Evolutionary conservation across 768 basidiomycete species (phyloP).

Genomic region (Asterophora parasitica): DNA sequence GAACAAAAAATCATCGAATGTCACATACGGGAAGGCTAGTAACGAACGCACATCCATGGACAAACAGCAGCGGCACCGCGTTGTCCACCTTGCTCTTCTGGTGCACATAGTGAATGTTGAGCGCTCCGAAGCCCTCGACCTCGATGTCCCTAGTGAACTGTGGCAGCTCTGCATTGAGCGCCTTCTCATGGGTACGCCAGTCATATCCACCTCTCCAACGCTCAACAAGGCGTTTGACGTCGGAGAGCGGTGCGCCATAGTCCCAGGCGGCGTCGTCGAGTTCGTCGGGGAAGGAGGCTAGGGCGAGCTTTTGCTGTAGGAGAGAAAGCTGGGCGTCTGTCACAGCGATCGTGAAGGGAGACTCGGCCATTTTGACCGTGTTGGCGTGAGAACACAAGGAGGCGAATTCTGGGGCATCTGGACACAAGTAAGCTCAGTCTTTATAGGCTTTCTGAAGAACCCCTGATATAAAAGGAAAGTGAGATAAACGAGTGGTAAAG

Average conservation of each 20-base stretch:
- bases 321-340: slow-evolving; percentile 35
- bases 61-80: slow-evolving; percentile 57
- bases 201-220: slow-evolving; percentile 52
- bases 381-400: too few species aligned
- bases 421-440: too few species aligned
- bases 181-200: slow-evolving; percentile 50
- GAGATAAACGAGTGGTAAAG: too few species aligned
- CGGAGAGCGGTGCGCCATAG: slow-evolving; percentile 50
- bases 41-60: slow-evolving; percentile 48
- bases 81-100: slow-evolving; percentile 36
- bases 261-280: slow-evolving; percentile 44
- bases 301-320: slow-evolving; percentile 42
- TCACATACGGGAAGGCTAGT: not conserved
- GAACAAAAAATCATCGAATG: not conserved
- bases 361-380: not conserved
- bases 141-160: slow-evolving; percentile 51
- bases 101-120: slow-evolving; percentile 56
- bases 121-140: slow-evolving; percentile 38
- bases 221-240: slow-evolving; percentile 42
- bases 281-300: slow-evolving; percentile 53
- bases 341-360: slow-evolving; percentile 44
- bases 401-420: too few species aligned
- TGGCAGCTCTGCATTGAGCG: slow-evolving; percentile 47
- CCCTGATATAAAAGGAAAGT: too few species aligned
- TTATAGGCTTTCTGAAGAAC: too few species aligned